Evolutionary conservation across 768 basidiomycete species (phyloP), one percentile per base, ranked within the genome.

Genomic region (Russula vinacea): DNA sequence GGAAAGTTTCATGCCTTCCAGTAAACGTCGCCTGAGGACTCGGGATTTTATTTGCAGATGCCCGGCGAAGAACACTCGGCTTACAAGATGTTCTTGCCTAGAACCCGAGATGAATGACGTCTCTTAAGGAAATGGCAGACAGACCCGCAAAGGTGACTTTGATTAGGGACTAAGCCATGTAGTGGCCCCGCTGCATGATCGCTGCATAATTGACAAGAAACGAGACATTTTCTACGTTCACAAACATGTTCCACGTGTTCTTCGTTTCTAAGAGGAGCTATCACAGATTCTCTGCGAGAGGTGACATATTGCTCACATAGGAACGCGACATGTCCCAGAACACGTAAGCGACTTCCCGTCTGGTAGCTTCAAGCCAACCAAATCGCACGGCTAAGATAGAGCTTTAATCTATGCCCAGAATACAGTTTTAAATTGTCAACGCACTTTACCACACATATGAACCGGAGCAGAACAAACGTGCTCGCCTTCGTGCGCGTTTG

Each of bases 21-120:
- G 80, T 81, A 67, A 86, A 87, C 0, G 84, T 85, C 8, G 84
- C 83, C 68, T 85, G 87, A 79, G 0, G 84, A 82, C 61, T 83
- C 81, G 2, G 80, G 84, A 56, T 85, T 80, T 11, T 87, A 84
- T 56, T 84, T 77, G 61, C 85, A 87, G 22, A 80, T 81, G 1
- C 86, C 85, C 0, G 71, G 69, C 0, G 78, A 73, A 22, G 74
- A 67, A 65, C 85, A 87, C n/a, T n/a, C n/a, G n/a, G n/a, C n/a
- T 66, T 61, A 62, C 85, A 86, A 17, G 60, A 68, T 86, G 85
- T 19, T 77, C 74, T 76, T 86, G 79, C 1, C 85, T 86, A 33
- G 35, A 19, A 29, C 5, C 8, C 5, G 0, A 33, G 22, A 14
- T 44, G 22, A 63, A 59, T 32, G 14, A 3, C 37, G 5, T 26